phyloP scores from a whole-genome alignment of 164 flowering plant genomes.

The Tinospora cordifolia region DNA sequence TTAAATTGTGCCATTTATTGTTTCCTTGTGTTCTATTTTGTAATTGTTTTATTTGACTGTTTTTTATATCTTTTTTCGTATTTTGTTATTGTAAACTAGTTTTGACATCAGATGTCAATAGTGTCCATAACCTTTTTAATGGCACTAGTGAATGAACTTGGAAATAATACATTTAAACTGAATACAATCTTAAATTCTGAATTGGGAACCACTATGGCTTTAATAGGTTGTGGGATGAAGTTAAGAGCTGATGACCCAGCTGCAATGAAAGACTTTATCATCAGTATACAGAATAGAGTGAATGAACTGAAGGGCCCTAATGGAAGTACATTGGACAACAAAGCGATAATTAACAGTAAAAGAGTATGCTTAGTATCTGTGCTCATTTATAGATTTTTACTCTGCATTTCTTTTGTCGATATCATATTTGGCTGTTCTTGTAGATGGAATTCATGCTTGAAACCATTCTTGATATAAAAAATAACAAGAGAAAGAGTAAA shows the following conservation, averaged over 20 bases:
- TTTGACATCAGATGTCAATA: background rate
- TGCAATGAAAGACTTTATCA: conserved; percentile 78
- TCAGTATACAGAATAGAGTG: conserved; percentile 62
- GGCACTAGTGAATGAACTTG: too few relatives aligned
- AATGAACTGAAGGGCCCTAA: conserved; percentile 53
- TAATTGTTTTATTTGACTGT: background rate
- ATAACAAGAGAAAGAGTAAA: conserved; percentile 69
- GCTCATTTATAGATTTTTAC: background rate
- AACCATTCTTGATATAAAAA: conserved; percentile 86
- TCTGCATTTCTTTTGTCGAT: conserved; percentile 2
- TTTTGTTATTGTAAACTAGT: background rate
- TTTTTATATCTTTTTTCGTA: background rate
- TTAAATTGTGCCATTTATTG: background rate
- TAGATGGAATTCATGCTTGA: conserved; percentile 99
- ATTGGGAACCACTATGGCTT: background rate
- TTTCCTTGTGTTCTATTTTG: background rate
- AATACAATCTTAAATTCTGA: background rate
- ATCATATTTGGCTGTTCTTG: conserved; percentile 15
- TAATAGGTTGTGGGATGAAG: conserved; percentile 92
- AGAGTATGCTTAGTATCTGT: conserved; percentile 39
- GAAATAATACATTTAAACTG: background rate
- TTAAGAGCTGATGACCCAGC: conserved; percentile 83
- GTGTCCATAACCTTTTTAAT: too few relatives aligned
- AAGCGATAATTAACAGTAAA: conserved; percentile 35
- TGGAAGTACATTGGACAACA: conserved; percentile 30